phyloP scores from a whole-genome alignment of 2,329 filamentous ascomycete species.

The Cladophialophora exuberans region DNA sequence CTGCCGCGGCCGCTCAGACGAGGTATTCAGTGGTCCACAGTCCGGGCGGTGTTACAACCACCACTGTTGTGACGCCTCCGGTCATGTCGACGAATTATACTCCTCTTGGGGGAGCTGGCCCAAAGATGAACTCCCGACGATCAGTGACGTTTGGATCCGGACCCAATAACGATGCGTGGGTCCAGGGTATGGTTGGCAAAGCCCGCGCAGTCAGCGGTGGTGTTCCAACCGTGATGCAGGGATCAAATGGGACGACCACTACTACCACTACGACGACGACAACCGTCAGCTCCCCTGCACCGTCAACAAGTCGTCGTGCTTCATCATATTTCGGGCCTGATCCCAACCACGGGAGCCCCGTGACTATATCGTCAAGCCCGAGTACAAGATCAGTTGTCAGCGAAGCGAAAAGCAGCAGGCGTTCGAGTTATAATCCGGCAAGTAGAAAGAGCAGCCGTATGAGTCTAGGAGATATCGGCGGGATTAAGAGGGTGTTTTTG shows the following conservation, averaged over 20 bases:
- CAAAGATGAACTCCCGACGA: conserved; percentile 45
- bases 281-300: conserved; percentile 21
- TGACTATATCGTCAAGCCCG: conserved; percentile 19
- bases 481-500: conserved; percentile 34
- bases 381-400: conserved; percentile 16
- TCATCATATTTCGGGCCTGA: conserved; percentile 14
- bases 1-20: not conserved
- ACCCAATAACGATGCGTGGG: conserved; percentile 49
- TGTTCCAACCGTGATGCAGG: conserved; percentile 18
- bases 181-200: conserved; percentile 50
- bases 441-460: conserved; percentile 23
- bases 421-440: conserved; percentile 9
- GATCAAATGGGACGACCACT: conserved; percentile 23
- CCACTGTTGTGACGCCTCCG: conserved; percentile 25
- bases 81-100: conserved; percentile 36
- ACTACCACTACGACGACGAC: conserved; percentile 30
- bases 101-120: conserved; percentile 50
- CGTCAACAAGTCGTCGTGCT: conserved; percentile 9
- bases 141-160: conserved; percentile 43
- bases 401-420: conserved; percentile 13
- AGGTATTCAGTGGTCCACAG: conserved; percentile 11
- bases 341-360: conserved; percentile 17
- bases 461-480: conserved; percentile 32
- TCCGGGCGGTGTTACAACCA: conserved; percentile 22
- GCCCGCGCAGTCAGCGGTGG: conserved; percentile 39